Percentiles rank a stretch among this genome's conserved stretches.
Conservation (phyloP, 495 filamentous ascomycete species). For the Barbatosphaeria neglecta region DNA sequence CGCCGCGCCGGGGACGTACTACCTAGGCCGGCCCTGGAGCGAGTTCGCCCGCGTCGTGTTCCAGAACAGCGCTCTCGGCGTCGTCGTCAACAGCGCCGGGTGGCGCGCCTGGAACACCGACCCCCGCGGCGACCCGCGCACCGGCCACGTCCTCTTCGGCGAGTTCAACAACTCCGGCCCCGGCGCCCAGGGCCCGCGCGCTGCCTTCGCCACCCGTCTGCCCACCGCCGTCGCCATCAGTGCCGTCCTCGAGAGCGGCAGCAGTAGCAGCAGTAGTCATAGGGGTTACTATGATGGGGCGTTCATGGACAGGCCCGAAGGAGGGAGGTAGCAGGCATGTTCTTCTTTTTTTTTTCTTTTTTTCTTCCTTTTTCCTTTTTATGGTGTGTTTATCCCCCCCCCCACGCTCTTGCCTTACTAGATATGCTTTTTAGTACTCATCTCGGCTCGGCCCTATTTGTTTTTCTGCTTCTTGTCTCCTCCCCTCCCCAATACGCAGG, state of each 20-base stretch:
- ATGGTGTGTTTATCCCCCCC: neutral
- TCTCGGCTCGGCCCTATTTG: too few species aligned
- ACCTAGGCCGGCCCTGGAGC: constrained; percentile 57
- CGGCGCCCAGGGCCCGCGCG: constrained; percentile 46
- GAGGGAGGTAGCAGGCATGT: neutral
- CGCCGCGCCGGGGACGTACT: constrained; percentile 40
- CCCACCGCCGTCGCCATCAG: constrained; percentile 30
- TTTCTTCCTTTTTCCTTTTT: neutral
- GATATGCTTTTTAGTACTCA: too few species aligned
- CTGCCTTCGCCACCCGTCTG: constrained; percentile 40
- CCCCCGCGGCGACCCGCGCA: constrained; percentile 30
- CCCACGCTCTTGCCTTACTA: neutral
- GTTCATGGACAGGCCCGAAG: constrained; percentile 4
- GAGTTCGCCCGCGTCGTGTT: constrained; percentile 50
- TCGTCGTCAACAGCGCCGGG: constrained; percentile 48
- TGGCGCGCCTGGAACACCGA: constrained; percentile 49
- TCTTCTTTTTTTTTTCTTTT: neutral
- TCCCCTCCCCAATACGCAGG: too few species aligned
- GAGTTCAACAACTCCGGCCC: constrained; percentile 51
- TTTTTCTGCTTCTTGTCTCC: too few species aligned
- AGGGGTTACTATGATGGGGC: constrained; percentile 14
- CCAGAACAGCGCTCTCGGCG: constrained; percentile 43
- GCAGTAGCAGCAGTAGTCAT: constrained; percentile 22
- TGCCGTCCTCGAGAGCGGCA: constrained; percentile 41
- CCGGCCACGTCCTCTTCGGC: constrained; percentile 40